phyloP scores from a whole-genome alignment of 371 early-diverging fungal genomes.

The Mortierella polycephala region DNA sequence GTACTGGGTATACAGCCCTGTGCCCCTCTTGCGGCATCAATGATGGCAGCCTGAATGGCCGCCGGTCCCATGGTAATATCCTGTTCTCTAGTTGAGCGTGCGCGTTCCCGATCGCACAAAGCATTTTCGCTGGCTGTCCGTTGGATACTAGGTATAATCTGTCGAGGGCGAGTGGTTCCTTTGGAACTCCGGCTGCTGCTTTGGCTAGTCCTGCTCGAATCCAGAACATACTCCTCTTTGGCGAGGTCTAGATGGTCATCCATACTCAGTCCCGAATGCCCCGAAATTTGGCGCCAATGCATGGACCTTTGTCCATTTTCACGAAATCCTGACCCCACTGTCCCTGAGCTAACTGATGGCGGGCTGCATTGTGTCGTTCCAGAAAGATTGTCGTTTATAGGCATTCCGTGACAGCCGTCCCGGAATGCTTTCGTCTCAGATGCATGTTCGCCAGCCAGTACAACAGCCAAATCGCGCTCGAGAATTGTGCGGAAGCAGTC shows the following conservation, averaged over 20 bases:
- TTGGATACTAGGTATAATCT: constrained; percentile 23
- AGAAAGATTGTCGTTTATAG: constrained; percentile 4
- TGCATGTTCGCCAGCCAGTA: not conserved
- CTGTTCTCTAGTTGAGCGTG: not conserved
- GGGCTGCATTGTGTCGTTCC: constrained; percentile 20
- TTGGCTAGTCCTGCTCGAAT: constrained; percentile 34
- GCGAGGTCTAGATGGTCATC: constrained; percentile 26
- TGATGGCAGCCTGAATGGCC: constrained; percentile 52
- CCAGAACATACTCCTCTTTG: constrained; percentile 37
- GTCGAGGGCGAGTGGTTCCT: constrained; percentile 1
- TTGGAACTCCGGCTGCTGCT: constrained; percentile 24
- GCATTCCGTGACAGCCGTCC: not conserved
- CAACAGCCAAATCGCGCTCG: constrained; percentile 66
- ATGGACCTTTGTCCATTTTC: not conserved
- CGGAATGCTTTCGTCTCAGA: not conserved
- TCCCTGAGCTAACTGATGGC: constrained; percentile 6
- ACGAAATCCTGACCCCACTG: not conserved
- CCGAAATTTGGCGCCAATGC: not conserved
- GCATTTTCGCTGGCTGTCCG: constrained; percentile 28
- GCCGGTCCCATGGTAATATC: constrained; percentile 32
- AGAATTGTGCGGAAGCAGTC: constrained; percentile 79
- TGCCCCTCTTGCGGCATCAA: constrained; percentile 39
- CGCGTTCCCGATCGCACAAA: constrained; percentile 7
- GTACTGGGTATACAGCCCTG: constrained; percentile 14
- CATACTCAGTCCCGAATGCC: not conserved